Evolutionary conservation across 2,329 filamentous ascomycete genomes (phyloP).

Genomic region (Penicillium griseofulvum): DNA sequence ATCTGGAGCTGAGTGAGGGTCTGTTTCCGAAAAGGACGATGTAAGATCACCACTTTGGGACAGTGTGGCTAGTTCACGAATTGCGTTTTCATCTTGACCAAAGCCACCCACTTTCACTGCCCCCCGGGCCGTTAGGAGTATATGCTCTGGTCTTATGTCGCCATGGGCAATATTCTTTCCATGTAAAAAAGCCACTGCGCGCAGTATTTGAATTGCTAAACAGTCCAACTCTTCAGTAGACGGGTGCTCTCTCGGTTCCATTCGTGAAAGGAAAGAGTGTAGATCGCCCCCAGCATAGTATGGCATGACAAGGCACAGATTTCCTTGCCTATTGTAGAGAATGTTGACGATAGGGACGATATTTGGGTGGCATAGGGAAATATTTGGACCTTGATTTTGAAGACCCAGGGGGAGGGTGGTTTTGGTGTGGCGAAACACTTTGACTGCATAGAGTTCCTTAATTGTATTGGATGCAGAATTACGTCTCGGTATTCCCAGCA

Average conservation of each 20-base stretch:
- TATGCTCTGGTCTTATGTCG: constrained; percentile 3
- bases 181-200: constrained; percentile 2
- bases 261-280: background rate
- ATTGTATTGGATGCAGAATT: background rate
- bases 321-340: constrained; percentile 3
- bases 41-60: background rate
- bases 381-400: background rate
- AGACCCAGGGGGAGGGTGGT: background rate
- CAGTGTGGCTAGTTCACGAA: background rate
- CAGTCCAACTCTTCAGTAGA: background rate
- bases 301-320: constrained; percentile 12
- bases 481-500: background rate
- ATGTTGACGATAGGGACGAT: constrained; percentile 4
- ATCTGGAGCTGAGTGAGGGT: background rate
- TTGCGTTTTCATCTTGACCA: constrained; percentile 7
- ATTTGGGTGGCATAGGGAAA: constrained; percentile 2
- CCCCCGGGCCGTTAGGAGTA: constrained; percentile 4
- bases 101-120: constrained; percentile 8
- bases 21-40: background rate
- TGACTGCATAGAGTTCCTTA: constrained; percentile 6
- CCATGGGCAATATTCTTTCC: background rate
- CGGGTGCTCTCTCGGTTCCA: background rate
- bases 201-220: constrained; percentile 1
- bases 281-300: constrained; percentile 7
- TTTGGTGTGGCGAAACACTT: constrained; percentile 1